These are phyloP conservation scores for Detonula confervacea DNA, from an alignment of 352 stramenopile species.

Conservation along the genomic window DNA sequence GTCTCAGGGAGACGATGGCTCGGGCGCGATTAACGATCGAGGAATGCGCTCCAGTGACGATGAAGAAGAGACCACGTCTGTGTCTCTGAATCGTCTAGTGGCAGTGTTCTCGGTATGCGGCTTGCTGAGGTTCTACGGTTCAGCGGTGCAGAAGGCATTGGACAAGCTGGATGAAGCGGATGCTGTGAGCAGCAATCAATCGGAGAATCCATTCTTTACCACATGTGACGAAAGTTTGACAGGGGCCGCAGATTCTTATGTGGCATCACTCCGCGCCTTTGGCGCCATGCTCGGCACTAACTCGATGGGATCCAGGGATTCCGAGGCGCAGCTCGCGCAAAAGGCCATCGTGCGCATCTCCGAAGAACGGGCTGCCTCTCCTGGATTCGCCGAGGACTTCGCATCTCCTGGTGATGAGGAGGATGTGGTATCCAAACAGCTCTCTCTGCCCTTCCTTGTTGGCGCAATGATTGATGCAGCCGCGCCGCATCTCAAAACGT, in stretches of 20 bases:
- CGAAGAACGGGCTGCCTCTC: constrained; percentile 67
- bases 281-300: constrained; percentile 67
- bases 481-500: constrained; percentile 58
- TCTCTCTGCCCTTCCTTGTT: constrained; percentile 70
- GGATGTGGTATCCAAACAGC: constrained; percentile 45
- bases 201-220: constrained; percentile 38
- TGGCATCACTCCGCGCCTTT: constrained; percentile 77
- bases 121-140: constrained; percentile 78
- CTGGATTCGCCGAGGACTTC: constrained; percentile 70
- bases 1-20: constrained; percentile 16
- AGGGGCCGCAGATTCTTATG: constrained; percentile 68
- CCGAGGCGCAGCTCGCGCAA: constrained; percentile 64
- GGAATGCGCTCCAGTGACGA: constrained; percentile 29
- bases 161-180: constrained; percentile 42
- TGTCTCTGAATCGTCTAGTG: constrained; percentile 52
- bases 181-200: constrained; percentile 1
- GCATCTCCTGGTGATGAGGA: constrained; percentile 8
- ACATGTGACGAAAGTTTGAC: constrained; percentile 64
- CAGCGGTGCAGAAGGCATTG: constrained; percentile 62
- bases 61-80: constrained; percentile 46
- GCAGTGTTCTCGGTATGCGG: constrained; percentile 79
- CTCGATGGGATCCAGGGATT: constrained; percentile 51
- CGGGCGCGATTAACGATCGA: not conserved
- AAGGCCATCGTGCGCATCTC: constrained; percentile 65
- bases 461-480: constrained; percentile 67